These are phyloP conservation scores for Torrubiella hemipterigena DNA, from an alignment of 2,329 filamentous ascomycete species.

Conservation along the genomic window DNA sequence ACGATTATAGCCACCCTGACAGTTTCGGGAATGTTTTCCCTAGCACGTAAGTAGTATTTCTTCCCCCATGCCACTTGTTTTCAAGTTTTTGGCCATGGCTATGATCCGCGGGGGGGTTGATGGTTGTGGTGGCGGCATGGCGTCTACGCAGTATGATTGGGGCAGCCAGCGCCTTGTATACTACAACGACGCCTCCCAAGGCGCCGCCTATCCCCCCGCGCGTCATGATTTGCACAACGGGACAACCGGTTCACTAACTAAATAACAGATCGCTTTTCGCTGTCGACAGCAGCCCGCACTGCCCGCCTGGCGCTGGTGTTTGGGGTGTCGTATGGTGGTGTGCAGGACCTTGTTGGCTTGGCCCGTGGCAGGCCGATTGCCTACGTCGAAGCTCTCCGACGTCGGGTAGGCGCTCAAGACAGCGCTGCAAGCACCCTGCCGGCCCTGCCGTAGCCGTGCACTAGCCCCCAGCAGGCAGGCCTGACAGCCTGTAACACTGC, in stretches of 20 bases:
- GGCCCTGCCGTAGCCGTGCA: not conserved
- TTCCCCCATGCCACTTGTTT: no score
- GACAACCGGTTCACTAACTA: not conserved
- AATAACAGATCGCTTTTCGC: conserved; percentile 61
- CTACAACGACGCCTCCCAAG: no score
- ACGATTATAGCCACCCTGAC: conserved; percentile 74
- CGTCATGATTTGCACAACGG: no score
- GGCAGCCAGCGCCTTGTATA: no score
- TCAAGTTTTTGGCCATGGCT: no score
- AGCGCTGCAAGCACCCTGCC: not conserved
- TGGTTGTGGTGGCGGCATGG: not conserved
- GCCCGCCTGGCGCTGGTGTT: conserved; percentile 70
- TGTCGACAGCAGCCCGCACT: conserved; percentile 64
- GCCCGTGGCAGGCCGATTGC: conserved; percentile 59
- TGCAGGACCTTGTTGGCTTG: conserved; percentile 64
- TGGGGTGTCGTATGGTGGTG: conserved; percentile 66
- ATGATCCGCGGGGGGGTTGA: no score
- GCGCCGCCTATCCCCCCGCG: no score
- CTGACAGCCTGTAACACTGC: no score
- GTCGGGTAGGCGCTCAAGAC: conserved; percentile 18
- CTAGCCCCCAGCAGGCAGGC: no score
- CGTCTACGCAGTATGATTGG: no score
- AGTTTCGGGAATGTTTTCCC: conserved; percentile 75
- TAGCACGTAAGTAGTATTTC: conserved; percentile 67
- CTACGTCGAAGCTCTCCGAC: conserved; percentile 58